phyloP scores from a whole-genome alignment of 176 grass and related monocot species.

The Chloris gayana region DNA sequence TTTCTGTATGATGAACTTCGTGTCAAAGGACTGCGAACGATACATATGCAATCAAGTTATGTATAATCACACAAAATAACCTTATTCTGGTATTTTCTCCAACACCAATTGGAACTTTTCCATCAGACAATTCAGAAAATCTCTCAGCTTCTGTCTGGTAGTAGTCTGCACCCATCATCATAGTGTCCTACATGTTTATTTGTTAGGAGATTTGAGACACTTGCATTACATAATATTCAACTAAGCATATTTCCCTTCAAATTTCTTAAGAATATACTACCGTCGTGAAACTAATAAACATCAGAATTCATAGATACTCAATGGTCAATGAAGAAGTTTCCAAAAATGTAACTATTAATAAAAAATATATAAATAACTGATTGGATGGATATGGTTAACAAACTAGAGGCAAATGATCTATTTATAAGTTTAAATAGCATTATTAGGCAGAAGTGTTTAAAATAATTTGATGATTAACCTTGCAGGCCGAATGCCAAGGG shows the following conservation, averaged over 20 bases:
- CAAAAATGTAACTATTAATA: conserved; percentile 12
- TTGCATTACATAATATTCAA: not conserved
- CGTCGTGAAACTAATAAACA: not conserved
- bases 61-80: conserved; percentile 30
- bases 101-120: conserved; percentile 76
- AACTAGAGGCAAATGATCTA: not conserved
- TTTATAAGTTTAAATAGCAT: not conserved
- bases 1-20: conserved; percentile 45
- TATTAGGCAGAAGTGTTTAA: not conserved
- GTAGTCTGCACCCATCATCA: conserved; percentile 91
- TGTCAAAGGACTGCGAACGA: conserved; percentile 14
- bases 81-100: conserved; percentile 73
- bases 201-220: not conserved
- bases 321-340: not conserved
- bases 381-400: not conserved
- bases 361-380: not conserved
- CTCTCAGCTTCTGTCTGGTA: conserved; percentile 82
- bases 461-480: not conserved
- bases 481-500: not conserved
- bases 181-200: conserved; percentile 61
- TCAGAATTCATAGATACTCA: not conserved
- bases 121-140: conserved; percentile 50
- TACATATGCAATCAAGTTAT: conserved; percentile 21
- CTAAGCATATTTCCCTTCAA: not conserved
- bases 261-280: not conserved